A percentile compares a stretch with the other conserved stretches of the same genome.
phyloP scores from a whole-genome alignment of 495 filamentous ascomycete species.

The Daldinia grandis region DNA sequence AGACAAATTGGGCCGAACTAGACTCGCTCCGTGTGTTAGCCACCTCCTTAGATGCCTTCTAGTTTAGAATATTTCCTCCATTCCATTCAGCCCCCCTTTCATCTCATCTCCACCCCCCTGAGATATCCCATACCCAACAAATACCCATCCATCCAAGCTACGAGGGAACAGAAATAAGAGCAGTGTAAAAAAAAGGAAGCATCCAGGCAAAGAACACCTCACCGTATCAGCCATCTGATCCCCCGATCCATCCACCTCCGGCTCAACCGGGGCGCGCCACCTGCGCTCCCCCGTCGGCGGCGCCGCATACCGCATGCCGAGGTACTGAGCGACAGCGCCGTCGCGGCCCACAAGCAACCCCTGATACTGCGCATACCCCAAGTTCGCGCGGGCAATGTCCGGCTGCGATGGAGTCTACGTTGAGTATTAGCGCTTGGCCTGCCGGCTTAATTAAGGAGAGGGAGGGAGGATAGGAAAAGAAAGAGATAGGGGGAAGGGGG shows the following conservation, averaged over 20 bases:
- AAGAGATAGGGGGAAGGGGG: neutral
- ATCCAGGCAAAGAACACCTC: neutral
- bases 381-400: conserved; percentile 42
- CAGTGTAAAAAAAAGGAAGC: neutral
- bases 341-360: conserved; percentile 41
- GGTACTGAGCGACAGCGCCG: conserved; percentile 51
- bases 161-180: neutral
- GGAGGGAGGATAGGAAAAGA: neutral
- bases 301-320: conserved; percentile 57
- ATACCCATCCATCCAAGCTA: neutral
- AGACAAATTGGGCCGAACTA: conserved; percentile 63
- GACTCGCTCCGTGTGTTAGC: conserved; percentile 4
- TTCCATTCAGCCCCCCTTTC: neutral
- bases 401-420: conserved; percentile 17
- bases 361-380: conserved; percentile 57
- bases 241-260: conserved; percentile 23
- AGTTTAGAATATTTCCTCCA: neutral
- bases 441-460: neutral
- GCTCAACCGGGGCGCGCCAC: conserved; percentile 52
- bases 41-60: neutral
- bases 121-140: neutral
- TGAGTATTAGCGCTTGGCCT: neutral
- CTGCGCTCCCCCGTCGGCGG: conserved; percentile 51
- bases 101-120: neutral
- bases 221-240: conserved; percentile 43